Evolutionary conservation across 495 filamentous ascomycete species (phyloP).

Genomic region (Extremus antarcticus): DNA sequence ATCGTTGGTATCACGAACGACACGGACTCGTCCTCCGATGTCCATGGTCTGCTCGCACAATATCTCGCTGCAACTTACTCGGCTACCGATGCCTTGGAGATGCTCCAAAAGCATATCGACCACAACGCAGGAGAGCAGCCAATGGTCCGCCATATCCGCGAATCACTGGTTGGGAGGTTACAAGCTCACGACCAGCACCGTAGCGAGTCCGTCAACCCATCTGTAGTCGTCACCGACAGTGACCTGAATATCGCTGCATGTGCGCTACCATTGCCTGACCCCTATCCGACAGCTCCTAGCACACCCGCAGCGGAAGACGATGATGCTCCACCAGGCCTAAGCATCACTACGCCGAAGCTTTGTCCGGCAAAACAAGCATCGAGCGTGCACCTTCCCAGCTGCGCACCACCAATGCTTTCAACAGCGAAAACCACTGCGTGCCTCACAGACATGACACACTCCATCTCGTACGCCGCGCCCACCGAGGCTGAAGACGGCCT

Average conservation of each 20-base stretch:
- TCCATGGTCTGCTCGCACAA: slow-evolving; percentile 10
- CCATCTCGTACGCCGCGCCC: background rate
- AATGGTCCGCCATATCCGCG: background rate
- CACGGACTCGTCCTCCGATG: background rate
- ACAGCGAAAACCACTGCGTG: background rate
- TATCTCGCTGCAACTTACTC: slow-evolving; percentile 11
- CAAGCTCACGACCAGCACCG: background rate
- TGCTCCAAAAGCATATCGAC: background rate
- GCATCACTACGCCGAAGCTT: background rate
- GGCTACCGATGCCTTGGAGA: background rate
- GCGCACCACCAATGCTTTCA: background rate
- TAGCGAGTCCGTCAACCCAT: slow-evolving; percentile 1
- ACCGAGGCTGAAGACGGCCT: background rate
- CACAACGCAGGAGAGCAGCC: background rate
- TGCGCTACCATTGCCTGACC: background rate
- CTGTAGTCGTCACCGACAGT: slow-evolving; percentile 13
- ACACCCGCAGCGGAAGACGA: background rate
- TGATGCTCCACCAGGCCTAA: background rate
- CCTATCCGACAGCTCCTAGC: background rate
- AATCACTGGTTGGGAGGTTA: background rate
- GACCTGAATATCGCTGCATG: background rate
- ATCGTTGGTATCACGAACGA: background rate
- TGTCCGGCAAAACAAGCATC: background rate
- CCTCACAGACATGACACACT: background rate
- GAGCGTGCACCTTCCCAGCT: background rate